Evolutionary conservation across 2,329 filamentous ascomycete species (phyloP), one percentile per base, ranked within the genome.

Genomic region (Ophiostoma ulmi): DNA sequence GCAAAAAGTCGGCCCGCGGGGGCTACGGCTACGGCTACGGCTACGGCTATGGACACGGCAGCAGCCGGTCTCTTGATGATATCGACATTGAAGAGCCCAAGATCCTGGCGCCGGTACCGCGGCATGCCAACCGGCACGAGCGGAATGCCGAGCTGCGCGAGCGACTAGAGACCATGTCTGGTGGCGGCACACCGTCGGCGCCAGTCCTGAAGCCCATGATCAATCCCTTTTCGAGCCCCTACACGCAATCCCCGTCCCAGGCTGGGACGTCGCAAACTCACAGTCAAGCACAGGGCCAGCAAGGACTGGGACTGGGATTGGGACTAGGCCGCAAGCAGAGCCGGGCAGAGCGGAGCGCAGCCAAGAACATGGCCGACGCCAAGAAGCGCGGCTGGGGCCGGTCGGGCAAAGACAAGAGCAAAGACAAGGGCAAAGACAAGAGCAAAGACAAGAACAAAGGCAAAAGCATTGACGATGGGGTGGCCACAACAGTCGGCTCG

Each of bases 291-390:
- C 39, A 41, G 39, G 39, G 39, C 39, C 81, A 7, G 73, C 77
- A 5, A 20, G 81, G 72, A 44, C 80, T 80, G 0, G 82, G 81
- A 44, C 80, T 80, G 2, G 11, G 41, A 63, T 77, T 81, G 0
- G 82, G 81, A 61, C 77, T 87, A 6, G 81, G 77, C 70, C 79
- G 85, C 44, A 82, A 81, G 36, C 81, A 81, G 52, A 88, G 86
- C 75, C 83, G 87, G 58, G 87, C 87, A 1, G 85, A 87, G 75
- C 81, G 86, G 38, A 87, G 86, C 71, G 87, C 87, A 6, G 83
- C 86, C 11, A 88, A 86, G 78, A 90, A 89, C 74, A 86, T 89
- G 38, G 82, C 84, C 22, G 87, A 89, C 72, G 87, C 87, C 1
- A 87, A 84, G 78, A 83, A 82, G 74, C 82, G 81, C 41, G 87